Base-by-base conservation (phyloP, 2,329 filamentous ascomycete genomes). In the Myriangium duriaei region DNA sequence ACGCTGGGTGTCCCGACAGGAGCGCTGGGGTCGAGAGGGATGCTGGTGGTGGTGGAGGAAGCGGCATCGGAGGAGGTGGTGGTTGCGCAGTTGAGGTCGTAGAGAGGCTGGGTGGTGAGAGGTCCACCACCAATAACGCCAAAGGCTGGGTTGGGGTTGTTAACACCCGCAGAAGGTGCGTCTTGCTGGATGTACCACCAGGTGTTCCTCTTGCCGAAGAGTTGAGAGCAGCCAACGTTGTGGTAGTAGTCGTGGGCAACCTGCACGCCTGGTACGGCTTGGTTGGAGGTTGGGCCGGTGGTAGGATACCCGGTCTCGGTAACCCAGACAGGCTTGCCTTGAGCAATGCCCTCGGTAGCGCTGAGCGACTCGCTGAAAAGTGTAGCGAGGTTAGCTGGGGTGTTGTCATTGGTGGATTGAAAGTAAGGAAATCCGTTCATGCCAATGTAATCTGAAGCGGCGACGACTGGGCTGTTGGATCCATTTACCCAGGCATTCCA, bases 351-450 rank as follows among this genome's bases (percentile, higher is more conserved):
- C 29, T 56, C 48, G 3, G 58, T 57, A 13, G 49, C 51, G 17
- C 56, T 44, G 30, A 62, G 53, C 10, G 51, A 49, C 11, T 58
- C 39, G 56, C 60, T 64, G 61, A 79, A 80, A 37, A 76, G 65
- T 39, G 59, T 53, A 43, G 60, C 63, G 5, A 68, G 64, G 50
- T 74, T 68, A 39, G 69, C 63, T 50, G 79, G 76, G 49, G 70
- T 64, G 50, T 56, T 64, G 51, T 60, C 65, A 26, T 26, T 26
- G 21, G 21, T 26, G 21, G 21, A 26, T 61, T 80, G 69, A 60
- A 73, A 80, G 65, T 76, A 79, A 18, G 76, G 74, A 55, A 78
- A 79, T 51, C 73, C 73, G 47, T 80, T 73, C 28, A 76, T 68
- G 34, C 76, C 75, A 41, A 80, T 54, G 57, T 71, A 80, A 62